Evolutionary conservation across 306 rosid genomes (phyloP).

Genomic region (Luffa aegyptiaca): DNA sequence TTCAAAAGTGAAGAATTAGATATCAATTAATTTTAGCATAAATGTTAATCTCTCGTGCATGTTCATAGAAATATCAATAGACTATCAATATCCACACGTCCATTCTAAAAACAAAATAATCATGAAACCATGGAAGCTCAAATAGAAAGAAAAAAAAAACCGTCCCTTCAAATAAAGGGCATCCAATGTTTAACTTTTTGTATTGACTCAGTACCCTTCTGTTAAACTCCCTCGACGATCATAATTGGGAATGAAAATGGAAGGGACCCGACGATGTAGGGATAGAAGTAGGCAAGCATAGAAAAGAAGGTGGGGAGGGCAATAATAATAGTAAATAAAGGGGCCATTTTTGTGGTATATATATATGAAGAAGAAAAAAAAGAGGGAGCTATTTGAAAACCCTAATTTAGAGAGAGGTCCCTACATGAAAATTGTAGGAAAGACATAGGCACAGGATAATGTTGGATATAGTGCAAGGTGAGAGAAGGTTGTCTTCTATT

Average conservation of each 20-base stretch:
- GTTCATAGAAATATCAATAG: not conserved
- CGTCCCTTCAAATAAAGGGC: not conserved
- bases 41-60: too few species aligned
- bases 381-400: not conserved
- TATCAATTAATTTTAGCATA: too few species aligned
- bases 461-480: not conserved
- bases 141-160: not conserved
- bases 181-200: not conserved
- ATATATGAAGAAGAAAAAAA: too few species aligned
- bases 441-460: conserved; percentile 1
- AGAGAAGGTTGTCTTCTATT: conserved; percentile 9
- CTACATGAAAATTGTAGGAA: not conserved
- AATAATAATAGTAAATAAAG: not conserved
- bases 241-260: not conserved
- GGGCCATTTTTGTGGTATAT: not conserved
- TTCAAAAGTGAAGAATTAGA: too few species aligned
- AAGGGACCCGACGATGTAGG: conserved; percentile 1
- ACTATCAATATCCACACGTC: not conserved
- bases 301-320: not conserved
- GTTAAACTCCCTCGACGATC: not conserved
- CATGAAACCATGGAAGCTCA: not conserved
- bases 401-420: conserved; percentile 12
- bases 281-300: not conserved
- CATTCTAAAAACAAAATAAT: not conserved
- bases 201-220: not conserved